Percentiles rank a stretch among this genome's conserved stretches.
Evolutionary conservation across 768 basidiomycete species (phyloP).

Genomic region (Auriculariales sp.): DNA sequence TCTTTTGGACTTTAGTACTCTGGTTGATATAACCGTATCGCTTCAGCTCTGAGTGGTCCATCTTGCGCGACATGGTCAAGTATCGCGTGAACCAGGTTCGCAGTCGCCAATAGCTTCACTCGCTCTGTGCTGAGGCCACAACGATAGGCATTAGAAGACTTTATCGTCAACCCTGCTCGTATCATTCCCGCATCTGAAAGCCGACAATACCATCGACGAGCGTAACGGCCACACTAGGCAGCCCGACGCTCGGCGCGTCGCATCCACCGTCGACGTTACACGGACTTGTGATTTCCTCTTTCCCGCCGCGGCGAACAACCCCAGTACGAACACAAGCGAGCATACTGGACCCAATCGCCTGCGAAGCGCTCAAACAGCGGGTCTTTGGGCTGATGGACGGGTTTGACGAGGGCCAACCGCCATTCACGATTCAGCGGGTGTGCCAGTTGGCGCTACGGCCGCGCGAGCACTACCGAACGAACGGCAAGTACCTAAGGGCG

Average conservation of each 20-base stretch:
- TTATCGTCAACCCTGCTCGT: not conserved
- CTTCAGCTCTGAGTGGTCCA: constrained; percentile 53
- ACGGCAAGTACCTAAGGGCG: constrained; percentile 82
- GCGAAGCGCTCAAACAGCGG: constrained; percentile 34
- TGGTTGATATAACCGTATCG: constrained; percentile 6
- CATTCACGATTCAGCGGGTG: constrained; percentile 82
- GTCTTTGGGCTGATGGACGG: constrained; percentile 55
- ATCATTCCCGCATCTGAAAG: constrained; percentile 9
- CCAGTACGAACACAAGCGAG: constrained; percentile 36
- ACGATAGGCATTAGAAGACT: constrained; percentile 11
- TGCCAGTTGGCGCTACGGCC: constrained; percentile 69
- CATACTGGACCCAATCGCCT: constrained; percentile 47
- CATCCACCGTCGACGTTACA: constrained; percentile 29
- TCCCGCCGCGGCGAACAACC: constrained; percentile 41
- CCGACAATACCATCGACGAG: constrained; percentile 9
- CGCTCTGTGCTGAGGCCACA: constrained; percentile 30
- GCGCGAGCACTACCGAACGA: constrained; percentile 51
- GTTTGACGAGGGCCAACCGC: constrained; percentile 62
- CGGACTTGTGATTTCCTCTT: constrained; percentile 59
- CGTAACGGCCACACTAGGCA: constrained; percentile 3
- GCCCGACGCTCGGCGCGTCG: constrained; percentile 6
- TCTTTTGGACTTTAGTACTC: constrained; percentile 1
- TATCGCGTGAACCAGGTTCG: constrained; percentile 51
- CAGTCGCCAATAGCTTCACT: constrained; percentile 13
- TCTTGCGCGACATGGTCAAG: constrained; percentile 59